phyloP scores from a whole-genome alignment of 2,329 filamentous ascomycete species.

The Arthrobotrys megalospora region DNA sequence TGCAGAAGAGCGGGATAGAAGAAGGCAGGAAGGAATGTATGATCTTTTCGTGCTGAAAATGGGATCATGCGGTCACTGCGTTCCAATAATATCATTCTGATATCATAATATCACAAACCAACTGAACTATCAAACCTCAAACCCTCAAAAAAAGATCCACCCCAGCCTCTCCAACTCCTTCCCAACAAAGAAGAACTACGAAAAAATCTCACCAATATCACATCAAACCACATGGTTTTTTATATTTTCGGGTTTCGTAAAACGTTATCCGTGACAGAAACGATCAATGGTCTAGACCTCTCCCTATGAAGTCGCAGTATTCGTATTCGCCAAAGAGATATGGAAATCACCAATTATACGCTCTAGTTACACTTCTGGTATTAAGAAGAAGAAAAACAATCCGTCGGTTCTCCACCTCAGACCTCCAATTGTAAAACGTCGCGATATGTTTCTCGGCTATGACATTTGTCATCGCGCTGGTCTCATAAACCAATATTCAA shows the following conservation, averaged over 20 bases:
- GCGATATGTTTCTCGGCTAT: constrained; percentile 15
- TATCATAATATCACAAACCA: constrained; percentile 21
- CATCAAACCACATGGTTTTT: constrained; percentile 16
- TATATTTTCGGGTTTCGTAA: neutral
- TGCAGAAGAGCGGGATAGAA: neutral
- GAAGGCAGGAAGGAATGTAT: constrained; percentile 16
- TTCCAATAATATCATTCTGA: constrained; percentile 24
- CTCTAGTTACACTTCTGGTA: neutral
- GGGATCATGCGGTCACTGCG: constrained; percentile 3
- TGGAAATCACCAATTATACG: constrained; percentile 1
- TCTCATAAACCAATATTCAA: neutral
- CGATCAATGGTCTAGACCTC: neutral
- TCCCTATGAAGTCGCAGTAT: neutral
- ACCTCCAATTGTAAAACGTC: neutral
- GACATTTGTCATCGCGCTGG: neutral
- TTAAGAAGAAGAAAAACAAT: constrained; percentile 2
- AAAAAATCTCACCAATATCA: constrained; percentile 4
- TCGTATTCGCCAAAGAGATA: constrained; percentile 13
- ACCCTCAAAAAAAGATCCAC: constrained; percentile 1
- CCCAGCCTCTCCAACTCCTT: constrained; percentile 11
- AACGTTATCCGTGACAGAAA: constrained; percentile 22
- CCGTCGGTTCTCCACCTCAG: neutral
- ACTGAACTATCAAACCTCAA: constrained; percentile 17
- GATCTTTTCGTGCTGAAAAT: neutral
- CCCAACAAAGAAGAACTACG: neutral